Percentiles rank a stretch among this genome's conserved stretches.
Evolutionary conservation across 805 yeast species (phyloP).

Genomic region (Monosporozyma aquatica): DNA sequence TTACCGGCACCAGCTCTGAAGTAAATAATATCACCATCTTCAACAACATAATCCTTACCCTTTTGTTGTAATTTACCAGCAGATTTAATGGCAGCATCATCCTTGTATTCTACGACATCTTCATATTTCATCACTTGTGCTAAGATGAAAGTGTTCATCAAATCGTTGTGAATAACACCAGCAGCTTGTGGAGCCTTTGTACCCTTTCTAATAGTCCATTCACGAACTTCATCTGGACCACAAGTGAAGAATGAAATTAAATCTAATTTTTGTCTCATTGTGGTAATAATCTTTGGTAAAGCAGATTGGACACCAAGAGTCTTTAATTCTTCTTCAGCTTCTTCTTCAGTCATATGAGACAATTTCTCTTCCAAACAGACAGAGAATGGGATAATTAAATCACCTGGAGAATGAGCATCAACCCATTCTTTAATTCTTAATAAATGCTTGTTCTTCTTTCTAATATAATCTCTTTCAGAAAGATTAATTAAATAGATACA

Average conservation of each 20-base stretch:
- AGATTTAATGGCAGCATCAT: constrained; percentile 74
- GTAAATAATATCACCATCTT: constrained; percentile 87
- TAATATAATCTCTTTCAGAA: constrained; percentile 78
- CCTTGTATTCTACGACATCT: constrained; percentile 67
- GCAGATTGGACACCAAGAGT: constrained; percentile 66
- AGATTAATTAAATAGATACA: constrained; percentile 85
- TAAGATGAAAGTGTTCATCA: constrained; percentile 87
- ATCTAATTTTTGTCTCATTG: constrained; percentile 80
- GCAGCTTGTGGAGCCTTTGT: constrained; percentile 98
- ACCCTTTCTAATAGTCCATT: constrained; percentile 92
- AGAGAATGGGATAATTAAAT: constrained; percentile 83
- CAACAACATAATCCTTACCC: constrained; percentile 92
- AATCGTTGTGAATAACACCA: constrained; percentile 93
- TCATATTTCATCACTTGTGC: constrained; percentile 86
- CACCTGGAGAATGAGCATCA: constrained; percentile 70
- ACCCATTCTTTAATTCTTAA: constrained; percentile 84
- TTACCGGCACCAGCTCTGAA: constrained; percentile 94
- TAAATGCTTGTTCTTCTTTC: constrained; percentile 83
- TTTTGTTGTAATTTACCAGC: constrained; percentile 84
- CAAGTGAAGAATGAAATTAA: constrained; percentile 92
- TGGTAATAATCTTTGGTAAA: constrained; percentile 73
- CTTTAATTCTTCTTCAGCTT: constrained; percentile 68
- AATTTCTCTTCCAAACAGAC: constrained; percentile 88
- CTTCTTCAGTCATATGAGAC: constrained; percentile 78
- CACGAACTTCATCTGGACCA: constrained; percentile 94